phyloP scores from a whole-genome alignment of 192 early-diverging fungal species.

The Chytriomyces confervae region DNA sequence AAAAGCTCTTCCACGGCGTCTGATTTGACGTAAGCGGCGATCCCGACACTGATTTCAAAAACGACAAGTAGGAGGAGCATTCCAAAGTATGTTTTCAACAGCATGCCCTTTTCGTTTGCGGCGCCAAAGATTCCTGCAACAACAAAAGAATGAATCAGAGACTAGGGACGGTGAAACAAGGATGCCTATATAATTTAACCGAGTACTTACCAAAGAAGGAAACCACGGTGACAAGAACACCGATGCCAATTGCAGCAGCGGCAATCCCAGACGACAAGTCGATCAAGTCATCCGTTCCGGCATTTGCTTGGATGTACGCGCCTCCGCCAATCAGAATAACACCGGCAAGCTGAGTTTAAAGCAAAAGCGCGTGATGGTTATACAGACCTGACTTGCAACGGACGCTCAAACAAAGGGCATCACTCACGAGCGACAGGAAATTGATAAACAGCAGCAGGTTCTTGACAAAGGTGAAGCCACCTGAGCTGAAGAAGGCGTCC shows the following conservation, averaged over 20 bases:
- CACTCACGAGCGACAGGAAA: slow-evolving; percentile 58
- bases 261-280: slow-evolving; percentile 47
- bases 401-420: neutral
- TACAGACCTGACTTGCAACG: neutral
- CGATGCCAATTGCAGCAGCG: slow-evolving; percentile 57
- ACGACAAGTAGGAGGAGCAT: slow-evolving; percentile 57
- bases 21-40: slow-evolving; percentile 58
- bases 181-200: neutral
- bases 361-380: neutral
- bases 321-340: slow-evolving; percentile 61
- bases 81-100: slow-evolving; percentile 66
- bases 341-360: slow-evolving; percentile 55
- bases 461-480: slow-evolving; percentile 62
- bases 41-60: slow-evolving; percentile 57
- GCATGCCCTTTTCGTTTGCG: slow-evolving; percentile 68
- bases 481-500: slow-evolving; percentile 53
- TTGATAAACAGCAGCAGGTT: slow-evolving; percentile 62
- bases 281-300: slow-evolving; percentile 43
- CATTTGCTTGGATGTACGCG: slow-evolving; percentile 50
- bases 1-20: slow-evolving; percentile 68
- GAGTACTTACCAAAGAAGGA: slow-evolving; percentile 56
- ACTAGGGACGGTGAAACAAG: neutral
- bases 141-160: neutral
- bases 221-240: slow-evolving; percentile 55
- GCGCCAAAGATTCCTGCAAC: slow-evolving; percentile 53